Conservation (phyloP, 176 grass and related monocot genomes). For the Aegilops speltoides region DNA sequence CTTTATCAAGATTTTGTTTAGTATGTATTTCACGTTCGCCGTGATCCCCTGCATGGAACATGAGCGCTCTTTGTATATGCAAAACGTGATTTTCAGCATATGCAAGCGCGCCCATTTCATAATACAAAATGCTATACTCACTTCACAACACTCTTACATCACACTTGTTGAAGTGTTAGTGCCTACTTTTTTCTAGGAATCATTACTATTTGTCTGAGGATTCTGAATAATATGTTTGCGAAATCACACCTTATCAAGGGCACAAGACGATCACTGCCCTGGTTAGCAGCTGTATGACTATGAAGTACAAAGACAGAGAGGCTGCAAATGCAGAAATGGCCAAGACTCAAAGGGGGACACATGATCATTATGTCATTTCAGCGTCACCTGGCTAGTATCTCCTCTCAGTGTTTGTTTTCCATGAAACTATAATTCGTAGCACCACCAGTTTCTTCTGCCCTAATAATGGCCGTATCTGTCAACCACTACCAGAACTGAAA, state of each 20-base stretch:
- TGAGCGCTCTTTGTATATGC: constrained; percentile 5
- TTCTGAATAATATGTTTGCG: too few species aligned
- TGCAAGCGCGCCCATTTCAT: not conserved
- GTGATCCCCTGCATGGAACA: not conserved
- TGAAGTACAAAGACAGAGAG: not conserved
- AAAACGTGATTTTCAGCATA: not conserved
- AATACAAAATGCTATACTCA: not conserved
- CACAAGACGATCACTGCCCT: not conserved
- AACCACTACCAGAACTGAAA: constrained; percentile 34
- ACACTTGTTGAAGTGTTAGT: not conserved
- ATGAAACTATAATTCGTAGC: not conserved
- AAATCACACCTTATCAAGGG: not conserved
- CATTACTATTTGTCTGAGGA: too few species aligned
- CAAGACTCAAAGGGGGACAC: not conserved
- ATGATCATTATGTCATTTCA: constrained; percentile 23
- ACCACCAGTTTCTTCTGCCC: not conserved
- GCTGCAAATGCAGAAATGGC: not conserved
- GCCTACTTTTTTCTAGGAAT: too few species aligned
- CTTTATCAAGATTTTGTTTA: not conserved
- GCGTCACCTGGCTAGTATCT: not conserved
- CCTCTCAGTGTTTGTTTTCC: not conserved
- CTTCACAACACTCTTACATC: not conserved
- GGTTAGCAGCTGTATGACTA: too few species aligned
- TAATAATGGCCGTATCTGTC: constrained; percentile 23
- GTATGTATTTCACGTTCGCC: not conserved